Evolutionary conservation across 129 eudicot species (phyloP), one percentile per base, ranked within the genome.

Genomic region (Pittosporum tobira): DNA sequence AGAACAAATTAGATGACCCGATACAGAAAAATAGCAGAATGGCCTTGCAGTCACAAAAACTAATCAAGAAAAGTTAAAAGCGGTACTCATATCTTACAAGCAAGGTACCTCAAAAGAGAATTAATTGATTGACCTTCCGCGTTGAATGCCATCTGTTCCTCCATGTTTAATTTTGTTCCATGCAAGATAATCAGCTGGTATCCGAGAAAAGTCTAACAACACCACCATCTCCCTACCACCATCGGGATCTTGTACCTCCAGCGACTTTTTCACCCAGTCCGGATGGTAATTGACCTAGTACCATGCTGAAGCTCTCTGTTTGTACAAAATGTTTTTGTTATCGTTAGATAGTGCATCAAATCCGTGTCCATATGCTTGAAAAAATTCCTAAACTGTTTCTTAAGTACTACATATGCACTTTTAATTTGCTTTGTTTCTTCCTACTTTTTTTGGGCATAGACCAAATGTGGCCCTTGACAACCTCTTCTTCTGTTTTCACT

Each of bases 401-500:
- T 55, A 16, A 55, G 34, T 29, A 44, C 60, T 2, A 29, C 31
- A 25, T 30, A 55, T 29, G 60, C 60, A 18, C 60, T 19, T 55
- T 55, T 3, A 30, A 19, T 30, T 55, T 44, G 11, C 60, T 44
- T 55, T 55, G 60, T 44, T 55, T 55, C 44, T 55, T 55, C 26
- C 60, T 55, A 55, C 60, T 55, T 29, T 18, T 7, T 30, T 55
- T 55, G 1, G 26, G 44, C 60, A 55, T 30, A 7, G 60, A 55
- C 60, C 60, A 55, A 30, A 55, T 55, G 27, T 55, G 60, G 22
- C 60, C 60, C 1, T 43, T 30, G 22, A 55, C 60, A 30, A 55
- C 60, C 60, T 55, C 60, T 30, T 55, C 60, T 31, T 55, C 60
- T 16, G 21, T 55, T 16, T 55, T 30, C 26, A 55, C 60, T 30